phyloP scores from a whole-genome alignment of 768 basidiomycete species.

The Mycena latifolia region DNA sequence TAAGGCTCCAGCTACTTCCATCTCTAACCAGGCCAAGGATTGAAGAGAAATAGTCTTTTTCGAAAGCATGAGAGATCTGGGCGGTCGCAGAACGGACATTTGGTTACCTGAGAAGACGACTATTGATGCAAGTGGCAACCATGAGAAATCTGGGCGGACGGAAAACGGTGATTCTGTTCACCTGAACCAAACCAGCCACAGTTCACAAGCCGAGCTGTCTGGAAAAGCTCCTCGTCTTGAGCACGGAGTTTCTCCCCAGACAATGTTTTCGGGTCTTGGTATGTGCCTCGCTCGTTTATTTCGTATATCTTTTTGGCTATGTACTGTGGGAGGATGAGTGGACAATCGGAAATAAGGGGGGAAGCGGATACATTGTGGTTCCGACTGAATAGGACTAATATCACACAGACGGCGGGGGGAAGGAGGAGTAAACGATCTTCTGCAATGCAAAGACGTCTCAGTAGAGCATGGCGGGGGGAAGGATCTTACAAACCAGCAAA shows the following conservation, averaged over 20 bases:
- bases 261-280: conserved; percentile 64
- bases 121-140: background rate
- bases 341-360: background rate
- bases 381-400: conserved; percentile 91
- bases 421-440: conserved; percentile 84
- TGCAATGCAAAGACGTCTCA: no score
- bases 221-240: conserved; percentile 88
- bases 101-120: background rate
- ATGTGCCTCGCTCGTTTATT: conserved; percentile 83
- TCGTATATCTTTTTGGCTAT: conserved; percentile 83
- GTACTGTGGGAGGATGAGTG: conserved; percentile 59
- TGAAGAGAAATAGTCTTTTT: conserved; percentile 77
- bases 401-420: conserved; percentile 79
- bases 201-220: conserved; percentile 82
- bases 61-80: conserved; percentile 7
- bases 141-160: conserved; percentile 12
- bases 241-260: conserved; percentile 52
- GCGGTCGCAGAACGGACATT: conserved; percentile 3
- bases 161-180: conserved; percentile 35
- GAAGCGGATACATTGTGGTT: conserved; percentile 80
- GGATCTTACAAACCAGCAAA: conserved; percentile 57
- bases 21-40: conserved; percentile 85
- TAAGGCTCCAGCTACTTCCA: conserved; percentile 83
- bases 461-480: no score
- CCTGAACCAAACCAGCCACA: conserved; percentile 82